A percentile compares a stretch with the other conserved stretches of the same genome.
These are phyloP conservation scores for Farysia itapuensis DNA, from an alignment of 1,284 basidiomycete species.

Conservation along the genomic window DNA sequence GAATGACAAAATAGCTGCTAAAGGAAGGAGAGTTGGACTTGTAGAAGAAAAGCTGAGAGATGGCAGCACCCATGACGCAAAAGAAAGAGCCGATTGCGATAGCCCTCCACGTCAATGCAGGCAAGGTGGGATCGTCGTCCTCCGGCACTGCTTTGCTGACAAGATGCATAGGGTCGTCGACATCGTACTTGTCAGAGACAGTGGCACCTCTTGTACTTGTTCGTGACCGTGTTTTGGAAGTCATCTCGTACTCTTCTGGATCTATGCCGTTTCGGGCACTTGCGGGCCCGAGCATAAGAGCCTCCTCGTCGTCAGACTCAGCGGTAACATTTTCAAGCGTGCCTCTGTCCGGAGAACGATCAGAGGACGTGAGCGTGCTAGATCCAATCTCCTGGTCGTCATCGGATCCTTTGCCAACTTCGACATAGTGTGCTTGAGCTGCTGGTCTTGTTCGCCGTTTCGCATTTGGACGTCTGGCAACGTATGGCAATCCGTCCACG, in stretches of 20 bases:
- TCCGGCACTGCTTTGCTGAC: conserved; percentile 63
- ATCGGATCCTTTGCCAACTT: conserved; percentile 26
- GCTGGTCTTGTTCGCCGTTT: too few relatives aligned
- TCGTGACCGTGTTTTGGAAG: conserved; percentile 7
- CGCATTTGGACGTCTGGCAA: too few relatives aligned
- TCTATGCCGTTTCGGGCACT: conserved; percentile 3
- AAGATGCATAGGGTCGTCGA: conserved; percentile 45
- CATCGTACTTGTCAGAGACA: conserved; percentile 37
- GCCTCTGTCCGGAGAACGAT: too few relatives aligned
- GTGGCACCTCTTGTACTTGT: conserved; percentile 7
- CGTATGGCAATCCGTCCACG: too few relatives aligned
- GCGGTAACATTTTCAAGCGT: too few relatives aligned
- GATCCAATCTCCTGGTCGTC: conserved; percentile 6
- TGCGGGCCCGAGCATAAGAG: conserved; percentile 38
- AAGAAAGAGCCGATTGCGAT: conserved; percentile 64
- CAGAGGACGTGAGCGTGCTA: too few relatives aligned
- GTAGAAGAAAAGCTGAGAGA: conserved; percentile 56
- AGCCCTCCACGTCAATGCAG: conserved; percentile 64
- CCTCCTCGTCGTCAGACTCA: conserved; percentile 32
- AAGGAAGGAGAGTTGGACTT: conserved; percentile 62
- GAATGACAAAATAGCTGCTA: conserved; percentile 65
- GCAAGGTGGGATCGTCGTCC: conserved; percentile 64
- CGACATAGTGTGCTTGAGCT: too few relatives aligned
- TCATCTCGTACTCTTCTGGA: conserved; percentile 21
- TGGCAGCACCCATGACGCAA: conserved; percentile 64